Conservation (phyloP, 164 flowering plant genomes). For the Nymphaea thermarum region DNA sequence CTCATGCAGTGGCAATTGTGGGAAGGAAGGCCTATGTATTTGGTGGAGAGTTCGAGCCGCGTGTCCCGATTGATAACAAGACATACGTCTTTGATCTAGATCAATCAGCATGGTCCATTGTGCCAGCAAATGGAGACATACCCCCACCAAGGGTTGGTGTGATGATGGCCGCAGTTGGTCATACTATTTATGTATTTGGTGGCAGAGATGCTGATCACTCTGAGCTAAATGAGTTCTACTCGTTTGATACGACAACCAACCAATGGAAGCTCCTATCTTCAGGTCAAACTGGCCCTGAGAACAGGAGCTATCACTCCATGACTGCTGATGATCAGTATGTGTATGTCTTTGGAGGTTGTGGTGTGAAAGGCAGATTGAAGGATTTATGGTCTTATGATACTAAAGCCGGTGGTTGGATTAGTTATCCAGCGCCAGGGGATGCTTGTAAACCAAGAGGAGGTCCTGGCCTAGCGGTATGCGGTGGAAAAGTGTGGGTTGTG, state of each 20-base stretch:
- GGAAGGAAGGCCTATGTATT: conserved; percentile 72
- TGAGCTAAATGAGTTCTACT: conserved; percentile 82
- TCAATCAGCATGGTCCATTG: conserved; percentile 55
- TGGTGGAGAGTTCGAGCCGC: conserved; percentile 80
- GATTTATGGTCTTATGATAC: conserved; percentile 71
- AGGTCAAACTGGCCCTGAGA: conserved; percentile 45
- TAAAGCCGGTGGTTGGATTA: conserved; percentile 35
- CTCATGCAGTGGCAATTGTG: conserved; percentile 71
- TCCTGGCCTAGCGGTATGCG: conserved; percentile 52
- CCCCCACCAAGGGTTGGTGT: conserved; percentile 97
- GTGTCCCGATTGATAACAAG: conserved; percentile 81
- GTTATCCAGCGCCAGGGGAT: conserved; percentile 44
- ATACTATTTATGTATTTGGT: conserved; percentile 71
- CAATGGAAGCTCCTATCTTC: conserved; percentile 55
- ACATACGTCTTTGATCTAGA: conserved; percentile 63
- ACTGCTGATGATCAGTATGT: conserved; percentile 46
- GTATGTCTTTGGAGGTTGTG: conserved; percentile 89
- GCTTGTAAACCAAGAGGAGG: conserved; percentile 69
- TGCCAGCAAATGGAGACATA: conserved; percentile 48
- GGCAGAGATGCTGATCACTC: conserved; percentile 61
- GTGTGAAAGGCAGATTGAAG: conserved; percentile 58
- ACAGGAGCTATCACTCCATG: conserved; percentile 82
- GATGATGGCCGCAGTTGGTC: conserved; percentile 60
- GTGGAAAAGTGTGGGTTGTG: conserved; percentile 75
- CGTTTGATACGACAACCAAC: conserved; percentile 54